Conservation (phyloP, 1,284 basidiomycete genomes). For the Fomitopsis pinicola region DNA sequence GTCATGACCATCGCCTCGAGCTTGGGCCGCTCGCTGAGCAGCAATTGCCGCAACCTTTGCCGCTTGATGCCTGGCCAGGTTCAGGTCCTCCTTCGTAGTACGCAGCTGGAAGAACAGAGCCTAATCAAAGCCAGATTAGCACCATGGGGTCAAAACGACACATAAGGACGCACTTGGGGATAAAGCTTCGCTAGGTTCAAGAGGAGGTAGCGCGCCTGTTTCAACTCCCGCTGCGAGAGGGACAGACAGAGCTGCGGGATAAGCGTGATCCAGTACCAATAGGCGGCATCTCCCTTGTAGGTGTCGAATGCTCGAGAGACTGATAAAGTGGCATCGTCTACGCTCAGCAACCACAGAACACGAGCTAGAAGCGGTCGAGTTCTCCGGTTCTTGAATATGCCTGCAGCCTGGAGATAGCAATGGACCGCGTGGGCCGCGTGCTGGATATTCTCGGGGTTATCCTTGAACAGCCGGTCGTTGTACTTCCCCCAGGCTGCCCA, state of each 20-base stretch:
- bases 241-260: constrained; percentile 95
- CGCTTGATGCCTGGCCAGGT: constrained; percentile 43
- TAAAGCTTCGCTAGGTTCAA: constrained; percentile 89
- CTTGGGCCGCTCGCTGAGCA: constrained; percentile 25
- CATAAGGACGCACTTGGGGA: constrained; percentile 70
- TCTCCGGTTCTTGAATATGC: constrained; percentile 93
- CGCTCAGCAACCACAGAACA: constrained; percentile 93
- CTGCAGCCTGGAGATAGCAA: constrained; percentile 97
- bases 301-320: constrained; percentile 92
- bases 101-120: constrained; percentile 95
- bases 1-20: neutral
- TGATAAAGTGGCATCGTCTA: constrained; percentile 77
- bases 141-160: constrained; percentile 4
- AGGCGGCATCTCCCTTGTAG: constrained; percentile 95
- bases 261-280: constrained; percentile 99
- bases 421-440: constrained; percentile 91
- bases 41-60: constrained; percentile 27
- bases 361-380: constrained; percentile 89
- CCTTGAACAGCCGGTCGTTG: constrained; percentile 92
- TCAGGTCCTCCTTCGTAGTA: constrained; percentile 89
- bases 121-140: constrained; percentile 37
- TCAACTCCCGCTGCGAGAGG: constrained; percentile 87
- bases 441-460: constrained; percentile 67
- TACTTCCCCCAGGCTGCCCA: constrained; percentile 99
- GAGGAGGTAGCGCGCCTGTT: constrained; percentile 88